Base-by-base conservation (phyloP, 768 basidiomycete genomes). In the Scleroderma bovista region DNA sequence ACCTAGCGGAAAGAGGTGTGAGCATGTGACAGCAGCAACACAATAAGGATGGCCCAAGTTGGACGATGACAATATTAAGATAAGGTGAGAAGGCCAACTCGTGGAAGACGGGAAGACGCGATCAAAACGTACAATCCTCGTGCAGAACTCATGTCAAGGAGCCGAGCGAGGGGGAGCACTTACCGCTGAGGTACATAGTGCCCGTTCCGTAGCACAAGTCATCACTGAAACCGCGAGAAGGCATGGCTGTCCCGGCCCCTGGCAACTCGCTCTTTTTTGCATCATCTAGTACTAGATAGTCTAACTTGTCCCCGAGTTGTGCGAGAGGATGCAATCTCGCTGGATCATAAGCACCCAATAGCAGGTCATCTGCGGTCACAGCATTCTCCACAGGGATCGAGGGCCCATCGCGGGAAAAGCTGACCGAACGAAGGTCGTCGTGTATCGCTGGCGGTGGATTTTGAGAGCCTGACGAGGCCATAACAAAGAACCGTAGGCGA, bases 191-290 rank as follows among this genome's bases (percentile, higher is more conserved):
- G 83, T 99, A 99, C 75, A 93, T 96, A 58, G 94, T 94, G 56
- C 96, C 96, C 61, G 94, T 97, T 64, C 96, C 96, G 72, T 98
- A 97, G 80, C 93, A 97, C 52, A 99, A 73, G 75, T 99, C 96
- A 75, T 99, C 96, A 73, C 92, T 90, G 94, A 93, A 98, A 55
- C 96, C 93, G 75, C 96, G 77, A 66, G 86, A 89, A 59, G 94
- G 93, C 57, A 99, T 81, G 51, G 94, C 93, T 52, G 89, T 93
- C 60, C 77, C 80, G 60, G 89, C 83, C 45, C 96, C 96, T 64
- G 92, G 92, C 53, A 96, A 74, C 48, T 91, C 83, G 68, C 72
- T 92, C 60, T 86, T 84, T 76, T 98, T 95, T 73, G 95, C 95
- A 69, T 99, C 96, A 56, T 98, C 95, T 51, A 99, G 79, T 59